Evolutionary conservation across 768 basidiomycete genomes (phyloP), one percentile per base, ranked within the genome.

Genomic region (Tulasnella sp.): DNA sequence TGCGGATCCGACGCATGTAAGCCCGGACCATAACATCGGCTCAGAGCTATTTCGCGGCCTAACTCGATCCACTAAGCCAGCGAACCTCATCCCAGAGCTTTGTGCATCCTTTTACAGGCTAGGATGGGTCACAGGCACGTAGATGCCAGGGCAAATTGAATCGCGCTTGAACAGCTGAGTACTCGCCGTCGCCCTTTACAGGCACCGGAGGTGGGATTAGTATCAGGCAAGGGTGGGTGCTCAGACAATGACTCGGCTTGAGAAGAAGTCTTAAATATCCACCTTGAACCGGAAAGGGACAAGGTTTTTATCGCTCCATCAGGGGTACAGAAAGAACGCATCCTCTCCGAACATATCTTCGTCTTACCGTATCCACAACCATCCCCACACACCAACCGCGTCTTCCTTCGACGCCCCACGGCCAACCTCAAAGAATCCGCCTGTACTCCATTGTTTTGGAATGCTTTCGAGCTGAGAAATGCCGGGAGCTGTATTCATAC

Each of bases 51-150:
- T 11, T 27, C 19, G 30, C 32, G n/a, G n/a, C n/a, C n/a, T 27
- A 9, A 44, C n/a, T 34, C 13, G 42, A 9, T 21, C 15, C 44
- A 38, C 43, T n/a, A 53, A 94, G 83, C 90, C 91, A 19, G 91
- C 91, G n/a, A 92, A 90, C 70, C 77, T 93, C 63, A 93, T 93
- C 55, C 86, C 86, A 30, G 86, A 88, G 67, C 77, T 94, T 1
- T 94, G 91, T 70, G 75, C 80, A 45, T 80, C 82, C 4, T 93
- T 94, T 71, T 93, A 93, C 73, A 78, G 73, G 73, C 78, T 93
- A 21, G 91, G 91, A 13, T 93, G 91, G 91, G 91, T 93, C 1
- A 93, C 90, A 2, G 90, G 91, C 15, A 93, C 91, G 1, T 90
- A 89, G 4, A 73, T 73, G 23, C 71, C 71, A 0, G 68, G 69